Evolutionary conservation across 345 rosid genomes (phyloP).

Genomic region (Bruguiera sexangula): DNA sequence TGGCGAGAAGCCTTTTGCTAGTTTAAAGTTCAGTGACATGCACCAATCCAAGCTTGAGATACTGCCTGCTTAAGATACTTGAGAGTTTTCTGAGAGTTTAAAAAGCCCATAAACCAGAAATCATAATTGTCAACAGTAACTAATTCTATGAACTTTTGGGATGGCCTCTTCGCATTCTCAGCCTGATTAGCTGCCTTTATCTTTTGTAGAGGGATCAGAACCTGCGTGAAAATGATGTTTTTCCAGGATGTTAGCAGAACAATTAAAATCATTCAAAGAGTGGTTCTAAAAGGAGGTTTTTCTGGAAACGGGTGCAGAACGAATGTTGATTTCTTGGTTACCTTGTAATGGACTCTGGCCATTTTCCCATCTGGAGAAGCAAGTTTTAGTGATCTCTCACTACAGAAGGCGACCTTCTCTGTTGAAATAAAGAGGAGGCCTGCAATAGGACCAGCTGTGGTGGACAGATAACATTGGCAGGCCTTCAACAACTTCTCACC

Average conservation of each 20-base stretch:
- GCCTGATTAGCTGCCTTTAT: slow-evolving; percentile 52
- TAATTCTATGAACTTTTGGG: slow-evolving; percentile 65
- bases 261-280: background rate
- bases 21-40: slow-evolving; percentile 24
- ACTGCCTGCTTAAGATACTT: slow-evolving; percentile 50
- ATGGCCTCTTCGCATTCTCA: slow-evolving; percentile 55
- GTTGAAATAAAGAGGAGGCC: slow-evolving; percentile 53
- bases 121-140: slow-evolving; percentile 65
- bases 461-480: slow-evolving; percentile 47
- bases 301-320: background rate
- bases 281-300: background rate
- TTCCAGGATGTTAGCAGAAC: background rate
- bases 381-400: slow-evolving; percentile 44
- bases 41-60: slow-evolving; percentile 25
- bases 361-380: slow-evolving; percentile 32
- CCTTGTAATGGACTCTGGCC: slow-evolving; percentile 40
- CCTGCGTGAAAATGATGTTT: slow-evolving; percentile 22
- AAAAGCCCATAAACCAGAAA: slow-evolving; percentile 94
- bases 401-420: slow-evolving; percentile 40
- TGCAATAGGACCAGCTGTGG: slow-evolving; percentile 46
- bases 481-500: slow-evolving; percentile 45
- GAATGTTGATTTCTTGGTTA: background rate
- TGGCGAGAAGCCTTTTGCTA: slow-evolving; percentile 6
- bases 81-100: slow-evolving; percentile 64
- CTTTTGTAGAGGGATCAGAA: slow-evolving; percentile 53